A percentile compares a stretch with the other conserved stretches of the same genome.
Evolutionary conservation across 148 eudicot species (phyloP).

Genomic region (Polygonum maritimum): DNA sequence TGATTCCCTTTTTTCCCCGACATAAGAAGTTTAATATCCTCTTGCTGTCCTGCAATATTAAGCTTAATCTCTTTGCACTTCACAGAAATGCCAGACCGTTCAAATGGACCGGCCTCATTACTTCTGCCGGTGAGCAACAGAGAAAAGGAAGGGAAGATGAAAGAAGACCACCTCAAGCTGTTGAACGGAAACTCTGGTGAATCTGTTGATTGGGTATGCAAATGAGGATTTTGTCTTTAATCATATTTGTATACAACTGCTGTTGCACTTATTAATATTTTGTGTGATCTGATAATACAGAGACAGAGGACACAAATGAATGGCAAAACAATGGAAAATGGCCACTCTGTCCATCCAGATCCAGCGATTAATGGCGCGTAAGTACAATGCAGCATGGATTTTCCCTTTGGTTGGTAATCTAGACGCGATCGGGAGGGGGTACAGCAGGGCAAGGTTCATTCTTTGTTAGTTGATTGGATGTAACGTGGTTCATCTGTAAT

Average conservation of each 20-base stretch:
- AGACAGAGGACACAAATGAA: conserved; percentile 72
- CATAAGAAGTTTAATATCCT: background rate
- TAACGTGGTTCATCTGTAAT: background rate
- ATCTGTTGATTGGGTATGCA: conserved; percentile 62
- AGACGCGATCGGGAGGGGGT: background rate
- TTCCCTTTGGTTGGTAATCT: background rate
- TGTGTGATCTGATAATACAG: conserved; percentile 27
- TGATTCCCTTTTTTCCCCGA: background rate
- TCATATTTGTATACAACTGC: too few species aligned
- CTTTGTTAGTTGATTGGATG: background rate
- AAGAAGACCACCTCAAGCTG: conserved; percentile 76
- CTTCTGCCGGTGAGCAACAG: conserved; percentile 55
- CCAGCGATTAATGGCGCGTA: conserved; percentile 43
- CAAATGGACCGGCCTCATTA: conserved; percentile 32
- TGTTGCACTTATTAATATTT: background rate
- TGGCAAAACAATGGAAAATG: conserved; percentile 59
- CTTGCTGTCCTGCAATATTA: background rate
- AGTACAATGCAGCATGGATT: background rate
- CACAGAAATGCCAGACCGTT: conserved; percentile 84
- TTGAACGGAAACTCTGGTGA: conserved; percentile 64
- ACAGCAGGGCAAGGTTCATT: background rate
- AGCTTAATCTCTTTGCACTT: background rate
- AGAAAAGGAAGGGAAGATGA: conserved; percentile 57
- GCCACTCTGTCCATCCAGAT: conserved; percentile 35
- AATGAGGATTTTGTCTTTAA: background rate